Evolutionary conservation across 176 grass and related monocot species (phyloP).

Genomic region (Oryza glumipatula): DNA sequence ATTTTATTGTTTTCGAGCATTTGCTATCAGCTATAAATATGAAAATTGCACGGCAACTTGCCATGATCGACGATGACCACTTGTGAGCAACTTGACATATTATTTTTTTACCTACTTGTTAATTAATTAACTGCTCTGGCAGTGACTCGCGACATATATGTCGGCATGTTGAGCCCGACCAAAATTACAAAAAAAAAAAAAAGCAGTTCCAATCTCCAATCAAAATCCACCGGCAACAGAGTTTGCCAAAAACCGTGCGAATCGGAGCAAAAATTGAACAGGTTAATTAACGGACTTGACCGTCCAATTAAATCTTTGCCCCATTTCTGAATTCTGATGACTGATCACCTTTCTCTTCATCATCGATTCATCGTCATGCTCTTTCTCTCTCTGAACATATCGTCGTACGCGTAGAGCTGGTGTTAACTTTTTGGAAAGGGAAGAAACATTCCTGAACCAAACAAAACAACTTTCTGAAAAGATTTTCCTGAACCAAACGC

Average conservation of each 20-base stretch:
- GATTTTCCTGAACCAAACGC: neutral
- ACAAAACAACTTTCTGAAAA: neutral
- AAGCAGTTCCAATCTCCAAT: neutral
- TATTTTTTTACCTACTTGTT: neutral
- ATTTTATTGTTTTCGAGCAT: neutral
- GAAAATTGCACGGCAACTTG: neutral
- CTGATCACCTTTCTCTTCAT: neutral
- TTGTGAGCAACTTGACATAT: neutral
- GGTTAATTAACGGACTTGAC: conserved; percentile 1
- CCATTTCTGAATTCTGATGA: neutral
- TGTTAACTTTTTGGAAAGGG: neutral
- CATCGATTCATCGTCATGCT: neutral
- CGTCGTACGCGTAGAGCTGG: neutral
- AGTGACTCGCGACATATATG: neutral
- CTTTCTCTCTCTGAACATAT: neutral
- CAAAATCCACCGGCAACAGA: neutral
- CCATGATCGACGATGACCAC: neutral
- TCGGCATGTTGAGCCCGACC: neutral
- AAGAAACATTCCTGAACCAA: neutral
- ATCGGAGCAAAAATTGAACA: neutral
- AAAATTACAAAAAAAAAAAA: too few relatives aligned
- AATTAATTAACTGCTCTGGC: neutral
- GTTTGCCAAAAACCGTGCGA: neutral
- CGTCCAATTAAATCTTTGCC: conserved; percentile 4
- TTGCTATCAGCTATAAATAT: neutral